Percentiles rank a stretch among this genome's conserved stretches.
Conservation (phyloP, 352 stramenopile genomes). For the Phytophthora rubi region DNA sequence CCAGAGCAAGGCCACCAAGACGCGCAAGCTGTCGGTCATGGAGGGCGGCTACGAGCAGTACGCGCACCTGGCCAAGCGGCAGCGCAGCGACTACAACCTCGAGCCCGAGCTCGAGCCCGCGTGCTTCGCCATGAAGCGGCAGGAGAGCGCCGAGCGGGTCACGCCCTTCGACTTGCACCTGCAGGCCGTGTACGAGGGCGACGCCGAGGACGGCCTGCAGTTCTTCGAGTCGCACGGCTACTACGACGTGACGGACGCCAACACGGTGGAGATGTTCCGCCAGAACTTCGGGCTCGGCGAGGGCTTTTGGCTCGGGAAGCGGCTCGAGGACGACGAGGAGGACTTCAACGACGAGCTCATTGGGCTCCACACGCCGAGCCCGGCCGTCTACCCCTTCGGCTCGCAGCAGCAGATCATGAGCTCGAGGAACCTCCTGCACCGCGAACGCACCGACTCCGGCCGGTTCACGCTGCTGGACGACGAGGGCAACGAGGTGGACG, state of each 20-base stretch:
- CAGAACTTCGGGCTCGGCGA: slow-evolving; percentile 73
- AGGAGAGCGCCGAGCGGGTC: slow-evolving; percentile 19
- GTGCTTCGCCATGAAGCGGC: slow-evolving; percentile 16
- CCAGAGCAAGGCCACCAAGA: slow-evolving; percentile 40
- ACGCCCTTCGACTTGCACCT: slow-evolving; percentile 75
- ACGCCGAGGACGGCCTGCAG: slow-evolving; percentile 60
- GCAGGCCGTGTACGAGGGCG: slow-evolving; percentile 65
- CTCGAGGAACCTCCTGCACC: slow-evolving; percentile 39
- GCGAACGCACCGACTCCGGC: slow-evolving; percentile 39
- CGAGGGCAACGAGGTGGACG: slow-evolving; percentile 70
- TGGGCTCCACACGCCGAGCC: slow-evolving; percentile 22
- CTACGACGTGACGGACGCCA: slow-evolving; percentile 83
- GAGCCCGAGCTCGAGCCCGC: slow-evolving; percentile 27
- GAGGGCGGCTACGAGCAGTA: slow-evolving; percentile 31
- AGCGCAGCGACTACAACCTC: slow-evolving; percentile 35
- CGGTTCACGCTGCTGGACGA: slow-evolving; percentile 70
- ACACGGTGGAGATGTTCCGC: slow-evolving; percentile 84
- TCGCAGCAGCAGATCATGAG: slow-evolving; percentile 41
- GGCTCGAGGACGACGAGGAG: slow-evolving; percentile 17
- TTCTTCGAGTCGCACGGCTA: slow-evolving; percentile 88
- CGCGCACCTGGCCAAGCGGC: slow-evolving; percentile 44
- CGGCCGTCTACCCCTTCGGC: slow-evolving; percentile 49
- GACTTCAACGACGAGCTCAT: slow-evolving; percentile 22
- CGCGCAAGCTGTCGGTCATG: slow-evolving; percentile 48
- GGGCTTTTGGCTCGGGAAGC: slow-evolving; percentile 60